Evolutionary conservation across 352 stramenopile genomes (phyloP), one percentile per base, ranked within the genome.

Genomic region (Thalassiosira exigua): DNA sequence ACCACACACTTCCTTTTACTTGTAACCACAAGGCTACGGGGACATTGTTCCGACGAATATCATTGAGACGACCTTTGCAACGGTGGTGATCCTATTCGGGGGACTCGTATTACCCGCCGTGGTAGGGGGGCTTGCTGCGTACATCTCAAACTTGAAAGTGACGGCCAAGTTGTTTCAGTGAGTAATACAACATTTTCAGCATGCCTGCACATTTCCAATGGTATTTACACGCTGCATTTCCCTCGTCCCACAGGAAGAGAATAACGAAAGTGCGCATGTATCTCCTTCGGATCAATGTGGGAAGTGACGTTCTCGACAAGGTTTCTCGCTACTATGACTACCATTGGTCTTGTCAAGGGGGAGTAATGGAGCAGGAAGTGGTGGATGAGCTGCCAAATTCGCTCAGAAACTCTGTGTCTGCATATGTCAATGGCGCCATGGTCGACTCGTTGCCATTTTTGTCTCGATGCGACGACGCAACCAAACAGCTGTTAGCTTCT

Each of bases 241-340:
- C 26, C n/a, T 9, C 41, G 42, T 41, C 14, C 56, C 32, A 19
- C 30, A 51, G 29, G 4, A 69, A 77, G 58, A 52, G 30, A 27
- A 69, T 79, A 26, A 50, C 66, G 29, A 80, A 86, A 61, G 68
- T 85, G 0, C 46, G 77, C 46, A 64, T 54, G 48, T 81, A 81
- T 66, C 62, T 88, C n/a, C 39, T 74, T 21, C 44, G 51, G 50
- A 69, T 81, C 0, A 68, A 81, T 1, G 21, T 70, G 21, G 50
- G 51, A 27, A 29, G 75, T 52, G 32, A n/a, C 24, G 56, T 89
- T 3, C 74, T 89, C 39, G 71, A 90, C 12, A 78, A 82, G 36
- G 62, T 90, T 24, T 19, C 81, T 0, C 32, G 75, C 12, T 92
- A 87, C 50, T 88, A 90, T 69, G 82, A 92, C 71, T 90, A 88